These are phyloP conservation scores for Cyberlindnera mississippiensis DNA, from an alignment of 805 yeast genomes.

Conservation along the genomic window DNA sequence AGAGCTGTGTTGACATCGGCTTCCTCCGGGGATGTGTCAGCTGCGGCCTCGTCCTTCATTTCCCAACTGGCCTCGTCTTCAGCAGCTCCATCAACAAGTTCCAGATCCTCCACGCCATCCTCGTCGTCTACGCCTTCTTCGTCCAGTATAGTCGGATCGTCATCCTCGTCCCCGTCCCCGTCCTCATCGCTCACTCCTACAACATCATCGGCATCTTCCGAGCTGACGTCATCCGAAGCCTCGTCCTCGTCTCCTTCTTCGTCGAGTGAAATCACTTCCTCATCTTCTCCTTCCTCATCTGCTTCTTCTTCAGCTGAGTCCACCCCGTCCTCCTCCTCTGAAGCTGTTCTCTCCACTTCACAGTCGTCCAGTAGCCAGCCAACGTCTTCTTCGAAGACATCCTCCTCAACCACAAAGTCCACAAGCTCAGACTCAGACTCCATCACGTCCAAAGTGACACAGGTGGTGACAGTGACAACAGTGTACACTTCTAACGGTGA, in stretches of 20 bases:
- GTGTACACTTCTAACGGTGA: constrained; percentile 18
- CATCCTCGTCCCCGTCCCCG: not conserved
- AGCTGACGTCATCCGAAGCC: not conserved
- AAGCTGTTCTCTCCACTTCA: constrained; percentile 1
- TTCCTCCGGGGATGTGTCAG: too few species aligned
- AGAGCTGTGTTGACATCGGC: not conserved
- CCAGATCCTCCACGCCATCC: constrained; percentile 1
- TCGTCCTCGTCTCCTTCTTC: not conserved
- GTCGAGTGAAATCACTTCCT: not conserved
- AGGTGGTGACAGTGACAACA: constrained; percentile 16
- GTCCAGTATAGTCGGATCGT: not conserved
- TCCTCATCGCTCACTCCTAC: constrained; percentile 8
- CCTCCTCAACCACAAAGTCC: constrained; percentile 12
- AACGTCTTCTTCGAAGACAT: constrained; percentile 5
- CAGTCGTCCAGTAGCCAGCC: constrained; percentile 7
- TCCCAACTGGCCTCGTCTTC: not conserved
- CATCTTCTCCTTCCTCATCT: constrained; percentile 9
- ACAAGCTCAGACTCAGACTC: constrained; percentile 8
- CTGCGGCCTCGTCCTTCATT: not conserved
- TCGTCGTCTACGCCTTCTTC: constrained; percentile 1
- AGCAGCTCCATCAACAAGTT: constrained; percentile 3
- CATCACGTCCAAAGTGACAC: constrained; percentile 13
- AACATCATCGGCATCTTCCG: not conserved
- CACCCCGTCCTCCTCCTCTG: constrained; percentile 5
- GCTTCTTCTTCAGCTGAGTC: constrained; percentile 2